Conservation (phyloP, 1,139 yeast species). For the Hyphopichia pseudoburtonii region DNA sequence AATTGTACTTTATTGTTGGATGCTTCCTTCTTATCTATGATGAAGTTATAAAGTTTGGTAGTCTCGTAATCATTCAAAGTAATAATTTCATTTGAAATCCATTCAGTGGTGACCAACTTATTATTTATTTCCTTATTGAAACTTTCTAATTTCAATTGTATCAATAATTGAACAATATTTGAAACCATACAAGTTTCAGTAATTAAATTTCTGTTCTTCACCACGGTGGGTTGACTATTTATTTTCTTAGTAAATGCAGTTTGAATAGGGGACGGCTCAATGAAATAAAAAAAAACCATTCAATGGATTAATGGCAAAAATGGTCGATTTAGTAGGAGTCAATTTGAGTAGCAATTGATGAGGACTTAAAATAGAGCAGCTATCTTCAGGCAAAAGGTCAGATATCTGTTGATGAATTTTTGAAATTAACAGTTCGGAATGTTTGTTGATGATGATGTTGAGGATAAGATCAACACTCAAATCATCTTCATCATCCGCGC, state of each 20-base stretch:
- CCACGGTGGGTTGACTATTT: constrained; percentile 25
- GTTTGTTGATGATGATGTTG: constrained; percentile 36
- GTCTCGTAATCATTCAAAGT: constrained; percentile 42
- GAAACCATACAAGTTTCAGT: constrained; percentile 33
- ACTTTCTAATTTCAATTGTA: constrained; percentile 53
- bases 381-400: constrained; percentile 16
- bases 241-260: constrained; percentile 33
- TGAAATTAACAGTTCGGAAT: constrained; percentile 34
- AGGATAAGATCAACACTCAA: constrained; percentile 38
- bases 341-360: constrained; percentile 39
- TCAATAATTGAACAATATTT: constrained; percentile 37
- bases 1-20: constrained; percentile 38
- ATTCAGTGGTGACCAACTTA: constrained; percentile 61
- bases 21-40: constrained; percentile 8
- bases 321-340: constrained; percentile 34
- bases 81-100: constrained; percentile 62
- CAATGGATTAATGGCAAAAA: constrained; percentile 46
- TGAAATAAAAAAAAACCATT: constrained; percentile 46
- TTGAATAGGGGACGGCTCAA: constrained; percentile 45
- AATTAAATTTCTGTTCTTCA: constrained; percentile 18
- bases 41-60: constrained; percentile 20
- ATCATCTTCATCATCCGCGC: constrained; percentile 19
- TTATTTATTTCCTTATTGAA: constrained; percentile 52
- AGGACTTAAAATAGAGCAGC: constrained; percentile 25
- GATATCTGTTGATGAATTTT: constrained; percentile 18